Evolutionary conservation across 2,329 filamentous ascomycete genomes (phyloP).

Genomic region (Penicillium sp.): DNA sequence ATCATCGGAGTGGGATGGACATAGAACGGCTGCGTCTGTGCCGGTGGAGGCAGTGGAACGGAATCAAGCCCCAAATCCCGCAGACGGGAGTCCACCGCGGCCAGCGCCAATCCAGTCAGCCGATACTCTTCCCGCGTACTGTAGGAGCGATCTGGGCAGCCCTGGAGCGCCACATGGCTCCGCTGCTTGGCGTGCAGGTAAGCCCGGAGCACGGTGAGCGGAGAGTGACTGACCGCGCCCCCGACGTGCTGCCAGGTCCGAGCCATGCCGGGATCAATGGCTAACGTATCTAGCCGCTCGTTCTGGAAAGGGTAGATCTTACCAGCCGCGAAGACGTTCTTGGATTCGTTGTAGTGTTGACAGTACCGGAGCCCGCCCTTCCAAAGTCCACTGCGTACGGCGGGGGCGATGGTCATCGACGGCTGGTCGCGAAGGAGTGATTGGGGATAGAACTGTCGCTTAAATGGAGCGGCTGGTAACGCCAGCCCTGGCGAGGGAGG

Average conservation of each 20-base stretch:
- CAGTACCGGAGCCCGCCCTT: background rate
- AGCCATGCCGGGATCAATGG: background rate
- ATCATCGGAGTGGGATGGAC: background rate
- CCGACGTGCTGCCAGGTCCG: background rate
- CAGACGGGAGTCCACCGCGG: background rate
- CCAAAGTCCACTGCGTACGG: background rate
- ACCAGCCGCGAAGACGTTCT: background rate
- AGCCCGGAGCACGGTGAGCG: background rate
- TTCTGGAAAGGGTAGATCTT: background rate
- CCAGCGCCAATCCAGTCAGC: background rate
- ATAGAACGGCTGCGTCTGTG: background rate
- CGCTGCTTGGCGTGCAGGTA: background rate
- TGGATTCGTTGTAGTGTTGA: background rate
- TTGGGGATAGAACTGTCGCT: background rate
- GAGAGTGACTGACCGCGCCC: background rate
- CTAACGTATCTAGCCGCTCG: background rate
- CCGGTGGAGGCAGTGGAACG: background rate
- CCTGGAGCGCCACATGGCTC: background rate
- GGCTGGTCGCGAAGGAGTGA: background rate
- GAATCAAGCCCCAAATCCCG: background rate
- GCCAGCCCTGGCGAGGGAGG: no score
- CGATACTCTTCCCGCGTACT: background rate
- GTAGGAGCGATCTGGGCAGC: background rate
- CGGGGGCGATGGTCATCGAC: background rate
- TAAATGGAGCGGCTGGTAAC: no score